These are phyloP conservation scores for Discostella stelligeroides DNA, from an alignment of 108 stramenopile species.

Conservation along the genomic window DNA sequence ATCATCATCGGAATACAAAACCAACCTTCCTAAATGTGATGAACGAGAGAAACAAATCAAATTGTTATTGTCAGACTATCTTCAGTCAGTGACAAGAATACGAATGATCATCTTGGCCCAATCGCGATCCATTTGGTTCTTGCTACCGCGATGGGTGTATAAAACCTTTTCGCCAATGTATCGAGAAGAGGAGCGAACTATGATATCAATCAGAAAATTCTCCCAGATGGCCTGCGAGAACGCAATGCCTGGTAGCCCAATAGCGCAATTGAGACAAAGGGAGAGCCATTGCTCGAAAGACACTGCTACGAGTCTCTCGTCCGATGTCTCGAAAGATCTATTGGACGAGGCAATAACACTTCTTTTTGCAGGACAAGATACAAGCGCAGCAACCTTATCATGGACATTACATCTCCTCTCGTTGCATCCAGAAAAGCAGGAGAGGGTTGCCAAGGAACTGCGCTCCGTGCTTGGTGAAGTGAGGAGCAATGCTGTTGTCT, in stretches of 20 bases:
- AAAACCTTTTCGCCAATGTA: slow-evolving; percentile 77
- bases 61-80: slow-evolving; percentile 62
- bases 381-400: slow-evolving; percentile 90
- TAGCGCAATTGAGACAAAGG: slow-evolving; percentile 47
- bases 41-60: slow-evolving; percentile 28
- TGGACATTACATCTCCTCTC: slow-evolving; percentile 92
- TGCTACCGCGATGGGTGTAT: slow-evolving; percentile 87
- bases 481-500: slow-evolving; percentile 21
- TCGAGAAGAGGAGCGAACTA: slow-evolving; percentile 74
- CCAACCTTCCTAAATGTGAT: neutral
- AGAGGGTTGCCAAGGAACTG: slow-evolving; percentile 64
- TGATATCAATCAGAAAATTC: slow-evolving; percentile 82
- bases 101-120: slow-evolving; percentile 92
- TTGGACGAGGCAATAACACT: slow-evolving; percentile 91
- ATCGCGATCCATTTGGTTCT: slow-evolving; percentile 89
- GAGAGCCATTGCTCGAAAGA: slow-evolving; percentile 42
- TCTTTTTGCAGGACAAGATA: slow-evolving; percentile 94
- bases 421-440: slow-evolving; percentile 70
- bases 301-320: neutral
- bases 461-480: slow-evolving; percentile 27
- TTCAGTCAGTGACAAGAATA: slow-evolving; percentile 83
- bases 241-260: slow-evolving; percentile 67
- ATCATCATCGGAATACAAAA: neutral
- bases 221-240: slow-evolving; percentile 64
- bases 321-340: slow-evolving; percentile 54